These are phyloP conservation scores for Aurantiochytrium sp. DNA, from an alignment of 108 stramenopile genomes.

Conservation along the genomic window DNA sequence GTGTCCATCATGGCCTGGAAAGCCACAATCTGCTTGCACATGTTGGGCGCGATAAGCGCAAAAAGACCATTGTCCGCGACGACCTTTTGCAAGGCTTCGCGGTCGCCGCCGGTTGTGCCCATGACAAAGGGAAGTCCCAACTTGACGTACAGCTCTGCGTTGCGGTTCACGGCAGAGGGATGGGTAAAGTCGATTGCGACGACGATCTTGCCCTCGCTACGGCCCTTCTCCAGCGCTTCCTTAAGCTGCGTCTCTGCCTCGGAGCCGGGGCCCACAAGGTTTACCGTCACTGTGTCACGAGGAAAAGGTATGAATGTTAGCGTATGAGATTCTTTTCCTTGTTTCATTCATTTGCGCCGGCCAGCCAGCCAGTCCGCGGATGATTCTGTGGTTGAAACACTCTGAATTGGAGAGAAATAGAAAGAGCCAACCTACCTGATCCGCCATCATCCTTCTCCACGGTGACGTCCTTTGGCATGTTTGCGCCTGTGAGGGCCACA, in stretches of 20 bases:
- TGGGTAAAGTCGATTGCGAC: constrained; percentile 94
- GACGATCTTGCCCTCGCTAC: constrained; percentile 51
- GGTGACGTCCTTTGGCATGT: constrained; percentile 57
- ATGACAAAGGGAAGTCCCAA: constrained; percentile 80
- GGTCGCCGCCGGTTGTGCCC: constrained; percentile 88
- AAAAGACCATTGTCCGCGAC: constrained; percentile 56
- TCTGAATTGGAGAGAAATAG: neutral
- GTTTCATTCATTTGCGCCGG: neutral
- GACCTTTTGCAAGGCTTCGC: constrained; percentile 56
- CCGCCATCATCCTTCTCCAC: constrained; percentile 33
- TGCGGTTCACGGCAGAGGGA: constrained; percentile 87
- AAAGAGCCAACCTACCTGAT: neutral
- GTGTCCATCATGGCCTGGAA: constrained; percentile 85
- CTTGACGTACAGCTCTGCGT: constrained; percentile 75
- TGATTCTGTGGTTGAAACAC: neutral
- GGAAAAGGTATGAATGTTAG: constrained; percentile 36
- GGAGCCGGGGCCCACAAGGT: constrained; percentile 37
- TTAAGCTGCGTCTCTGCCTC: constrained; percentile 19
- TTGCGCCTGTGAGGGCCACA: constrained; percentile 78
- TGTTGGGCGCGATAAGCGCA: constrained; percentile 96
- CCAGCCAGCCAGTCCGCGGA: neutral
- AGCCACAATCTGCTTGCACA: constrained; percentile 99
- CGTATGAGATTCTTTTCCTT: neutral
- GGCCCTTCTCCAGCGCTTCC: constrained; percentile 42
- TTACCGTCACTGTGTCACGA: constrained; percentile 56